Evolutionary conservation across 495 filamentous ascomycete species (phyloP).

Genomic region (Bacidia rubella): DNA sequence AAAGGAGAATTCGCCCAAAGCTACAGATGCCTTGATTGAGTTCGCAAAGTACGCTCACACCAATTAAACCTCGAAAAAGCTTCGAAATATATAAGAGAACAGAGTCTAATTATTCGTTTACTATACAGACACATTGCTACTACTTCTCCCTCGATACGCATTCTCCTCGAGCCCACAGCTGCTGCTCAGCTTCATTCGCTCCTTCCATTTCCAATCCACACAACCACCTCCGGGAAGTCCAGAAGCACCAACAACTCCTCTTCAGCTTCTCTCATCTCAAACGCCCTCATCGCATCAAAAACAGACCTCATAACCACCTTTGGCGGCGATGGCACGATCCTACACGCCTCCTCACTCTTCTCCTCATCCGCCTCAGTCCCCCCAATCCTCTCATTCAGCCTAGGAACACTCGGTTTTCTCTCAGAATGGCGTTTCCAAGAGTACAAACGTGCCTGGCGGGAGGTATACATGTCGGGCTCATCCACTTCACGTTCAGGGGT

Average conservation of each 20-base stretch:
- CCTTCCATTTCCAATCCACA: slow-evolving; percentile 69
- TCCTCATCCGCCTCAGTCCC: slow-evolving; percentile 68
- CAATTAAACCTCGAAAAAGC: background rate
- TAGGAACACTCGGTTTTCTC: slow-evolving; percentile 90
- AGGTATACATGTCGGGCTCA: slow-evolving; percentile 86
- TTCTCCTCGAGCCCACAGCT: slow-evolving; percentile 70
- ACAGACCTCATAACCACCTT: slow-evolving; percentile 78
- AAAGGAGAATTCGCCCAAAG: slow-evolving; percentile 60
- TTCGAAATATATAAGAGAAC: background rate
- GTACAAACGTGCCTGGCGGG: slow-evolving; percentile 77
- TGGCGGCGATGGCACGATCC: slow-evolving; percentile 89
- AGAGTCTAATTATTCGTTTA: background rate
- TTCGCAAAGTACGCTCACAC: slow-evolving; percentile 47
- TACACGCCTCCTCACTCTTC: slow-evolving; percentile 85
- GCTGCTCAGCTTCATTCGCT: slow-evolving; percentile 59
- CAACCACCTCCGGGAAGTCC: slow-evolving; percentile 28
- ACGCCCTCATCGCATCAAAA: slow-evolving; percentile 36
- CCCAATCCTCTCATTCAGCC: slow-evolving; percentile 88
- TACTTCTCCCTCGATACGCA: slow-evolving; percentile 65
- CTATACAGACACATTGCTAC: slow-evolving; percentile 51
- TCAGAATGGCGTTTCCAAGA: slow-evolving; percentile 94
- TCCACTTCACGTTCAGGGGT: slow-evolving; percentile 3
- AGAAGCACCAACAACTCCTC: slow-evolving; percentile 10
- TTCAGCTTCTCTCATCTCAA: slow-evolving; percentile 17
- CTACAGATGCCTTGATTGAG: slow-evolving; percentile 58